Conservation (phyloP, 345 rosid genomes). For the Hevea brasiliensis region DNA sequence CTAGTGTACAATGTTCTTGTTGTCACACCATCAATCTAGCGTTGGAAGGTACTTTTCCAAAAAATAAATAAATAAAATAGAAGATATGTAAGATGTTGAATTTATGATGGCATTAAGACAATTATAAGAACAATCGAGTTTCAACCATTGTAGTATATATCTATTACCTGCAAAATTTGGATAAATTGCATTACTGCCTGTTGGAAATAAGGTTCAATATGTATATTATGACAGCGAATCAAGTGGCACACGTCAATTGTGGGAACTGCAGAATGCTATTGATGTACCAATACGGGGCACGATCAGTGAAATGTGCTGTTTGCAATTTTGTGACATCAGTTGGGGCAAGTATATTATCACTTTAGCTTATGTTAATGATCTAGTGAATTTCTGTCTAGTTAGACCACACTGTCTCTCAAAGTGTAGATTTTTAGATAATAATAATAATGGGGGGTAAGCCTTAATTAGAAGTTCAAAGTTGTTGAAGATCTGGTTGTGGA, state of each 20-base stretch:
- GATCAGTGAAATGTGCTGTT: constrained; percentile 90
- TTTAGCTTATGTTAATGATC: too few species aligned
- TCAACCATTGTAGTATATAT: not conserved
- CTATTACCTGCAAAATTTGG: not conserved
- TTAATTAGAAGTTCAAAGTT: too few species aligned
- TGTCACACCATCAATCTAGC: constrained; percentile 96
- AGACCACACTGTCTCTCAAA: not conserved
- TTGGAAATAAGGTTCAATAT: not conserved
- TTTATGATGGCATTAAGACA: not conserved
- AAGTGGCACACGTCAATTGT: constrained; percentile 91
- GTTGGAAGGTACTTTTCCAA: constrained; percentile 55
- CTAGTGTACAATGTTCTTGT: constrained; percentile 96
- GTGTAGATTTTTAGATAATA: too few species aligned
- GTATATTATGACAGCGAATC: constrained; percentile 62
- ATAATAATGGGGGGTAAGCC: not conserved
- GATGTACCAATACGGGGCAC: constrained; percentile 95
- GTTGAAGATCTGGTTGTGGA: too few species aligned
- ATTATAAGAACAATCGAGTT: not conserved
- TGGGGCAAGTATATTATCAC: constrained; percentile 54
- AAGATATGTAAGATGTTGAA: not conserved
- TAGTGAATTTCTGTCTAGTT: not conserved
- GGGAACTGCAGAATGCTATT: constrained; percentile 93
- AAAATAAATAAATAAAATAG: too few species aligned
- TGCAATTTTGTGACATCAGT: constrained; percentile 86
- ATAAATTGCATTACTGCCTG: not conserved